Evolutionary conservation across 2,329 filamentous ascomycete species (phyloP).

Genomic region (Arthrobotrys iridis): DNA sequence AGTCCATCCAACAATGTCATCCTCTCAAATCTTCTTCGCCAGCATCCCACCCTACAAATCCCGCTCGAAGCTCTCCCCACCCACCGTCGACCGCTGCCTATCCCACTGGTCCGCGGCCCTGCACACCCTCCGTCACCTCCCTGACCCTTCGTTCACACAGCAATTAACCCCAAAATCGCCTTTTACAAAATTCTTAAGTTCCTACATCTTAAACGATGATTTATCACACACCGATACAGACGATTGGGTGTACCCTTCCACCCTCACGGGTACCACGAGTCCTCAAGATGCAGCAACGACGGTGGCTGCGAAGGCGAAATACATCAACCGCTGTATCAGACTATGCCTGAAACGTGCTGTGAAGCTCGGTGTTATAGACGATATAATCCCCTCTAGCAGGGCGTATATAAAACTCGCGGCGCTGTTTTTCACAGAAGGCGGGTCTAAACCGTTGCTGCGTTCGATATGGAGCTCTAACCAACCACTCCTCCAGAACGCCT

Average conservation of each 20-base stretch:
- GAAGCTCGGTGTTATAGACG: not conserved
- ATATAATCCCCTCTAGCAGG: not conserved
- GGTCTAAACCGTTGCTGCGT: conserved; percentile 9
- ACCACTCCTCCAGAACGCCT: not conserved
- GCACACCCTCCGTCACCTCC: conserved; percentile 21
- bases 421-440: conserved; percentile 21
- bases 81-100: conserved; percentile 25
- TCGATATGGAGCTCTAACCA: not conserved
- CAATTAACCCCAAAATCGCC: conserved; percentile 3
- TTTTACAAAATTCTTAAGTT: conserved; percentile 19
- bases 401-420: conserved; percentile 33
- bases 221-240: conserved; percentile 7
- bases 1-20: not conserved
- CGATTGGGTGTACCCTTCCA: conserved; percentile 37
- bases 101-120: conserved; percentile 25
- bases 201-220: conserved; percentile 36
- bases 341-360: conserved; percentile 12
- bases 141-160: conserved; percentile 1
- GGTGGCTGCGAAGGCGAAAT: conserved; percentile 2
- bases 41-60: conserved; percentile 33
- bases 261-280: not conserved
- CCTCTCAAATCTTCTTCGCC: conserved; percentile 34
- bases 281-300: not conserved
- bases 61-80: conserved; percentile 23
- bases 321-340: conserved; percentile 18